phyloP scores from a whole-genome alignment of 23 red algal species.

The Gracilariopsis chorda region DNA sequence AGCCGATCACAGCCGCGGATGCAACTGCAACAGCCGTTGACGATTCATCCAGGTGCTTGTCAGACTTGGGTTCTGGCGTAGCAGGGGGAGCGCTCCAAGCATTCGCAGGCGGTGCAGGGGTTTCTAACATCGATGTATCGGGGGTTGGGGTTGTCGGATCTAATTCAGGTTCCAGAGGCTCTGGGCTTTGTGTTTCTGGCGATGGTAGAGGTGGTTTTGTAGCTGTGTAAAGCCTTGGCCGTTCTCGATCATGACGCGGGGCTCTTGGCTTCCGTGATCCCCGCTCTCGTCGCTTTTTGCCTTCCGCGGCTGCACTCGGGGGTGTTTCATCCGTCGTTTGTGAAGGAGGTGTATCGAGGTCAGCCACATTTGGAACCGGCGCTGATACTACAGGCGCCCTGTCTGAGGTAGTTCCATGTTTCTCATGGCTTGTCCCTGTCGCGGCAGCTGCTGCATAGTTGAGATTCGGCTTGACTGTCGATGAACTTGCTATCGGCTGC shows the following conservation, averaged over 20 bases:
- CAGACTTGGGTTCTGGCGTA: not conserved
- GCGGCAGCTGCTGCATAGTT: slow-evolving; percentile 68
- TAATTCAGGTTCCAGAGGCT: not conserved
- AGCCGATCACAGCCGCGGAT: slow-evolving; percentile 45
- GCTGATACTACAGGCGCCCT: not conserved
- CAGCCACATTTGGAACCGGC: not conserved
- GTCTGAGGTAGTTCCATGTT: not conserved
- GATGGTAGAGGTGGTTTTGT: not conserved
- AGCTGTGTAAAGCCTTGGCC: slow-evolving; percentile 11
- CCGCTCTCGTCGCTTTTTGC: slow-evolving; percentile 24
- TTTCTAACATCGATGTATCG: not conserved
- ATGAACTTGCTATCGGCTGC: not conserved
- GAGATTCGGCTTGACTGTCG: slow-evolving; percentile 25
- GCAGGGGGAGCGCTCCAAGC: not conserved
- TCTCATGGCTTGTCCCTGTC: slow-evolving; percentile 60
- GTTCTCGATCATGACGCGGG: slow-evolving; percentile 16
- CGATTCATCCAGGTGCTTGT: slow-evolving; percentile 44
- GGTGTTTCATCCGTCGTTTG: not conserved
- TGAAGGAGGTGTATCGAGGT: not conserved
- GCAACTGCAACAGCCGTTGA: slow-evolving; percentile 40
- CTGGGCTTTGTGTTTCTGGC: not conserved
- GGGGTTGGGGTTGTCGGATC: not conserved
- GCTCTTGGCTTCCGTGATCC: slow-evolving; percentile 23
- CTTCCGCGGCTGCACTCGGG: not conserved
- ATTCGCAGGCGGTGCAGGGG: not conserved